Base-by-base conservation (phyloP, 257 asterid species). In the Fraxinus anomala region DNA sequence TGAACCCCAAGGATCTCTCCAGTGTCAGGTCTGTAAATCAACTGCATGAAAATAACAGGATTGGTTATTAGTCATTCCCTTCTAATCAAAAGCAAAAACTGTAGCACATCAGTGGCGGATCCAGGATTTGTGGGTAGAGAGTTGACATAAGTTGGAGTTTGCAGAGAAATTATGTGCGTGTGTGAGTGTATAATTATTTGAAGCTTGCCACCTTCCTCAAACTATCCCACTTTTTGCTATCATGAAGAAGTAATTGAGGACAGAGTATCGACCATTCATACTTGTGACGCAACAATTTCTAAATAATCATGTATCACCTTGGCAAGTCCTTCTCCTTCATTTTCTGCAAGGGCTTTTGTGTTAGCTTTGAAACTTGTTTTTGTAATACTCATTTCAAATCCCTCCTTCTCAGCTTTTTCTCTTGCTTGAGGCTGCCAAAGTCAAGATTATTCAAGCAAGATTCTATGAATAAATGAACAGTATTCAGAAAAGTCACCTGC, bases 1-100 rank as follows among this genome's bases (percentile, higher is more conserved):
- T 93, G 98, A 81, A 93, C 98, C 82, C 98, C 98, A 31, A 93
- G 96, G 84, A 93, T 93, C 91, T 90, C 98, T 21, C 98, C 98
- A 79, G 84, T 91, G 86, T 93, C 98, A 36, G 96, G 97, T 85
- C 97, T 93, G 84, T 91, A 93, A 73, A 93, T 91, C 84, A 93
- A 80, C 98, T 93, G 92, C 87, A 90, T 5, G 36, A 77, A 85
- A 70, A 83, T 75, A 79, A 74, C 23, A 68, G 71, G 59, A 83
- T 82, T 69, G 78, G 80, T 68, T 75, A n/a, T 81, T 56, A 21
- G 1, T 47, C 56, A 67, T 76, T 70, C 70, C 67, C 30, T 23
- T 68, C 84, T 31, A 59, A 72, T 30, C 19, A 0, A 33, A 34
- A 80, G 31, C 63, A 33, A 76, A 69, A 74, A 68, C 24, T 49